Evolutionary conservation across 2,329 filamentous ascomycete genomes (phyloP), one percentile per base, ranked within the genome.

Genomic region (Nemania sp.): DNA sequence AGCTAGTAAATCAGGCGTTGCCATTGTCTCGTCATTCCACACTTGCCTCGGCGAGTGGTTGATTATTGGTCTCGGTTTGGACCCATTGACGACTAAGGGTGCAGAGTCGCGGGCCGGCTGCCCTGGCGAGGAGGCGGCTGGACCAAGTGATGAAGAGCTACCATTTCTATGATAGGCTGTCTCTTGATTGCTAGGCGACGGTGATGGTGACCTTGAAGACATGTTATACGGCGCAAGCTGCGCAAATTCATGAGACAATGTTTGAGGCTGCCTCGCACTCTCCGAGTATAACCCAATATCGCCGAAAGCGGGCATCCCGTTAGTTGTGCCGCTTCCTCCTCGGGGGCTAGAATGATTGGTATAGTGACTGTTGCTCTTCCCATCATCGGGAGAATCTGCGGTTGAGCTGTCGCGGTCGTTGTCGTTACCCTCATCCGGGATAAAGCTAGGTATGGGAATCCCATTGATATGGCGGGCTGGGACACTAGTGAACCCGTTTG

Each of bases 201-300:
- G 80, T 3, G 81, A 84, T 11, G 80, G 81, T 5, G 81, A 84
- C 12, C 80, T 74, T 2, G 80, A 83, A 2, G 76, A 76, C 67
- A 82, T 81, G 33, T 79, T 73, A 49, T 83, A 80, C 6, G 83
- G 70, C 20, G 82, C 74, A 9, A 76, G 75, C 62, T 81, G 80
- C 0, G 80, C 78, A 3, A 78, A 68, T 56, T 82, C 78, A 39
- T 83, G 81, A 1, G 79, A 79, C 0, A 81, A 83, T 9, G 79
- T 65, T 11, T 79, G 72, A 24, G 77, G 73, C 34, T 77, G 73
- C 22, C 69, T 72, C 22, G 75, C 71, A 24, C 66, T 66, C 2
- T 70, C 72, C 4, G 60, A 54, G 24, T 68, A 64, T 26, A 70
- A 67, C 2, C 71, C 71, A 11, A 79, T 54, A 49, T 83, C 80